Percentiles rank a stretch among this genome's conserved stretches.
Evolutionary conservation across 2,329 filamentous ascomycete genomes (phyloP).

Genomic region (Periconia sp.): DNA sequence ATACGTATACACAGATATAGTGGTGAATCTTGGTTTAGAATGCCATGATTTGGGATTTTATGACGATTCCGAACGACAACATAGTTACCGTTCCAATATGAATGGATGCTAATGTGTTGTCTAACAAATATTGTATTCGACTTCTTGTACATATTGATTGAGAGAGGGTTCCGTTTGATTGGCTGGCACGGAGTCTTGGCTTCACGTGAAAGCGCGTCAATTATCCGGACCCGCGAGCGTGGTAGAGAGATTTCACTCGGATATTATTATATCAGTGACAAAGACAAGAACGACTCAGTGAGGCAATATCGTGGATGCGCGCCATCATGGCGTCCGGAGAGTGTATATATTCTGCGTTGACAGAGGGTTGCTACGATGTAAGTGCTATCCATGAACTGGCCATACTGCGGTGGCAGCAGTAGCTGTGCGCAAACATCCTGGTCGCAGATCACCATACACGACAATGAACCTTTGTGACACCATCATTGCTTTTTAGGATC

Average conservation of each 20-base stretch:
- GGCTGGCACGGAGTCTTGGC: too few species aligned
- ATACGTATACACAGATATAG: too few species aligned
- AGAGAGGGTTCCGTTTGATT: too few species aligned
- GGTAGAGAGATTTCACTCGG: not conserved
- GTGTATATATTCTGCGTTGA: slow-evolving; percentile 25
- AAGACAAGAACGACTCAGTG: not conserved
- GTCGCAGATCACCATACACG: slow-evolving; percentile 22
- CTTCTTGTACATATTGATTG: too few species aligned
- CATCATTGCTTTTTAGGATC: slow-evolving; percentile 30
- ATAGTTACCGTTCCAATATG: too few species aligned
- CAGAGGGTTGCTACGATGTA: slow-evolving; percentile 37
- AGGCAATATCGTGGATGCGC: not conserved
- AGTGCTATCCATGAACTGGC: slow-evolving; percentile 21
- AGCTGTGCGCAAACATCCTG: slow-evolving; percentile 23
- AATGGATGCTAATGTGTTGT: too few species aligned
- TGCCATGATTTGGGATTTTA: too few species aligned
- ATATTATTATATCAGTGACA: not conserved
- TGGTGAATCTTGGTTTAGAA: too few species aligned
- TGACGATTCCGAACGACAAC: too few species aligned
- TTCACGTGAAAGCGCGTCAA: slow-evolving; percentile 10
- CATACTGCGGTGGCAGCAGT: slow-evolving; percentile 6
- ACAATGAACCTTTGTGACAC: slow-evolving; percentile 13
- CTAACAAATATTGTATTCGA: too few species aligned
- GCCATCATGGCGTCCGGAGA: slow-evolving; percentile 28
- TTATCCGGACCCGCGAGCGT: not conserved